phyloP scores from a whole-genome alignment of 768 basidiomycete species.

The Scleroderma citrinum region DNA sequence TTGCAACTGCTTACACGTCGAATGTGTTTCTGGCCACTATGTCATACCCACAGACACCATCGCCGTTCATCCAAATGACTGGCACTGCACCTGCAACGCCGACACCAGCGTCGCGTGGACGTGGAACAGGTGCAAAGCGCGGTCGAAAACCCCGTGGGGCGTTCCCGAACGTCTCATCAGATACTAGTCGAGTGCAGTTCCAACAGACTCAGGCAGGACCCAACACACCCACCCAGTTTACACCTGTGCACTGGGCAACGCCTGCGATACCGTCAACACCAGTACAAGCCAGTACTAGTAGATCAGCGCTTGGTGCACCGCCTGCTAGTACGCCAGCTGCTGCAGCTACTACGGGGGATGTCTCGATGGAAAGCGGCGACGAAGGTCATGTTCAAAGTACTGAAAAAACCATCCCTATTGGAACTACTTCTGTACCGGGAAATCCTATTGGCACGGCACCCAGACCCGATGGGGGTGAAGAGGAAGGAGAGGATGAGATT shows the following conservation, averaged over 20 bases:
- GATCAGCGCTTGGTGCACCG: not conserved
- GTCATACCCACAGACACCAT: constrained; percentile 9
- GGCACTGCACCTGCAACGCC: constrained; percentile 12
- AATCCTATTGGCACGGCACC: not conserved
- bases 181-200: constrained; percentile 7
- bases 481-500: constrained; percentile 71
- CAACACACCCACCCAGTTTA: constrained; percentile 19
- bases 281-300: not conserved
- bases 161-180: constrained; percentile 21
- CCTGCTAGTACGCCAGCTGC: not conserved
- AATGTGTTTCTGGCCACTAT: not conserved
- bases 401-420: not conserved
- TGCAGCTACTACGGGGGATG: constrained; percentile 2
- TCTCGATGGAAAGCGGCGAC: constrained; percentile 6
- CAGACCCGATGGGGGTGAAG: constrained; percentile 41
- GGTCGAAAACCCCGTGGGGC: constrained; percentile 44
- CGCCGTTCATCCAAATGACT: constrained; percentile 23
- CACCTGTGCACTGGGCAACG: constrained; percentile 31
- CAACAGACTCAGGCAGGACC: constrained; percentile 9
- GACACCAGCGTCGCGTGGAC: constrained; percentile 1
- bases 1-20: not conserved
- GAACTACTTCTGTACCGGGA: not conserved
- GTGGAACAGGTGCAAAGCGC: constrained; percentile 35
- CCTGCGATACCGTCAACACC: constrained; percentile 4
- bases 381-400: not conserved